phyloP scores from a whole-genome alignment of 768 basidiomycete species.

The Podaxis sp. region DNA sequence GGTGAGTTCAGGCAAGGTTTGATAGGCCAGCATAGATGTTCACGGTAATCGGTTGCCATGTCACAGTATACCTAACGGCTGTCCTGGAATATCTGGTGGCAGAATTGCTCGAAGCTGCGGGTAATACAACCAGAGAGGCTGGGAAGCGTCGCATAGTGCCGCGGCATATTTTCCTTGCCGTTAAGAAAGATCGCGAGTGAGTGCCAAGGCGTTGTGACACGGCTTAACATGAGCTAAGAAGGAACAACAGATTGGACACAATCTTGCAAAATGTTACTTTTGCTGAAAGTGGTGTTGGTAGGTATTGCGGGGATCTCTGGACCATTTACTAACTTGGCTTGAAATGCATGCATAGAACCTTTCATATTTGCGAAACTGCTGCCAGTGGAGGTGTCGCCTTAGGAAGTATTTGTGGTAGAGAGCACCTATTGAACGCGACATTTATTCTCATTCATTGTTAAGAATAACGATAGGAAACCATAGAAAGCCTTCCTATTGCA shows the following conservation, averaged over 20 bases:
- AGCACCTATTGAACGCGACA: too few relatives aligned
- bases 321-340: background rate
- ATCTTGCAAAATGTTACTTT: background rate
- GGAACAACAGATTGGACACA: background rate
- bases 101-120: background rate
- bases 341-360: background rate
- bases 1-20: background rate
- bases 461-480: too few relatives aligned
- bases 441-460: too few relatives aligned
- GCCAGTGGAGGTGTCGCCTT: background rate
- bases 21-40: background rate
- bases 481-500: too few relatives aligned
- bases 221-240: background rate
- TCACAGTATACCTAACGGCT: background rate
- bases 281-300: background rate
- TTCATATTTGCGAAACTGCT: background rate
- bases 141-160: background rate
- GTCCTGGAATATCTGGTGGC: background rate
- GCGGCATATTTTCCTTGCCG: background rate
- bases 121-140: background rate
- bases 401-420: background rate
- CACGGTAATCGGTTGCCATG: background rate
- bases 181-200: background rate
- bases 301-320: background rate
- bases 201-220: background rate